Base-by-base conservation (phyloP, 768 basidiomycete genomes). In the Megacollybia marginata region DNA sequence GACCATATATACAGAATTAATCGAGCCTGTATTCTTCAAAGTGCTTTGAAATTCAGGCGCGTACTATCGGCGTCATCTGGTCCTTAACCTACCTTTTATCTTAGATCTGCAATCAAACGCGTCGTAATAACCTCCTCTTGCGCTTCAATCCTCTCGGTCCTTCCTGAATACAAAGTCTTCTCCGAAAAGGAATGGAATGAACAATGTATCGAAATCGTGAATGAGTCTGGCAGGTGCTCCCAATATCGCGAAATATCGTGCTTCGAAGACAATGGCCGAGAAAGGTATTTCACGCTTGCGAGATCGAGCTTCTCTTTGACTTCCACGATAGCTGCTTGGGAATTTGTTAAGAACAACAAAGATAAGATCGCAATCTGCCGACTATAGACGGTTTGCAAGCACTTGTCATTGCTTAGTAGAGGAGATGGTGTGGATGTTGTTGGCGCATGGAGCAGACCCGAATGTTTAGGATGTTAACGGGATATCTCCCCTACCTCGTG, bases 41-140 rank as follows among this genome's bases (percentile, higher is more conserved):
- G 70, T 28, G 66, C 72, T 16, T 57, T 69, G 57, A 74, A 70
- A 56, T 57, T 72, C 54, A 62, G 62, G 68, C 72, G 35, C n/a
- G 59, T 48, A 28, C 23, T 28, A 6, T 28, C 23, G 6, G 23
- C 23, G 6, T 5, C n/a, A 23, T 34, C 33, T 47, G 15, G 11
- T 34, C 32, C n/a, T n/a, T 47, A 28, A 11, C n/a, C 4, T 20
- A 33, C 9, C 16, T 40, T 8, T 40, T 2, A 40, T 15, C 19
- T 15, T 13, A 45, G 44, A 18, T 16, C 16, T 31, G 48, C 55
- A 16, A 65, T 83, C 54, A 70, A 79, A 59, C 70, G 82, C 9
- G 64, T 84, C 20, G 72, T 83, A 33, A 59, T 80, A 55, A 80
- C 78, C 1, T 74, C 74, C 10, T 80, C 79, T 2, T 65, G 58